Percentiles rank a stretch among this genome's conserved stretches.
Conservation (phyloP, 2,329 filamentous ascomycete species). For the Escovopsis weberi region DNA sequence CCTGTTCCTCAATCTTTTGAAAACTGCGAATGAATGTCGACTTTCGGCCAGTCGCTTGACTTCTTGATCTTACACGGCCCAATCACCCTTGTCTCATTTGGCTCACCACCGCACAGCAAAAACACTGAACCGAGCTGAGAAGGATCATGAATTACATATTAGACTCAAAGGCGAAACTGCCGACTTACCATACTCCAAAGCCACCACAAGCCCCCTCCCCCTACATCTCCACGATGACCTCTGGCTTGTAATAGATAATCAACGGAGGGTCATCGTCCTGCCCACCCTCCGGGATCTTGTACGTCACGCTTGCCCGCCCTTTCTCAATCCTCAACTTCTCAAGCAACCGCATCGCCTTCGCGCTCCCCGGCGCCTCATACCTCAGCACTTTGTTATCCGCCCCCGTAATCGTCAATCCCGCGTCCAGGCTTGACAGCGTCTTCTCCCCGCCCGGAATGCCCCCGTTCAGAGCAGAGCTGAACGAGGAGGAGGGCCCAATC, state of each 20-base stretch:
- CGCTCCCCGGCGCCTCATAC: not conserved
- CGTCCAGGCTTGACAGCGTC: too few relatives aligned
- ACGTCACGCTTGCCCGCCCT: constrained; percentile 1
- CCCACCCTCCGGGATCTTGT: not conserved
- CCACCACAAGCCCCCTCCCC: not conserved
- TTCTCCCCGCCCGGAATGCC: too few relatives aligned
- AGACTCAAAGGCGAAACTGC: too few relatives aligned
- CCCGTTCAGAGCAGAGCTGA: not conserved
- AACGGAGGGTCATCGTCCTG: not conserved
- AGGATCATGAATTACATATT: not conserved
- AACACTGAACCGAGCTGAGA: not conserved
- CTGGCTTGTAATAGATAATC: not conserved
- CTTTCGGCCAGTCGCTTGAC: too few relatives aligned
- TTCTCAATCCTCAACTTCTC: not conserved
- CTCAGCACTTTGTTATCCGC: not conserved
- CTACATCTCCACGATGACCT: not conserved
- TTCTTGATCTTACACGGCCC: not conserved
- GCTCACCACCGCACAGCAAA: not conserved
- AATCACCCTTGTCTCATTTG: too few relatives aligned
- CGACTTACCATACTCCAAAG: too few relatives aligned
- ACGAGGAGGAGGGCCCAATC: not conserved
- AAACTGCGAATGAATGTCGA: too few relatives aligned
- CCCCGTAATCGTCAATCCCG: not conserved
- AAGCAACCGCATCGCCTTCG: not conserved
- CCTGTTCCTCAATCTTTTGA: too few relatives aligned